Evolutionary conservation across 306 rosid species (phyloP), one percentile per base, ranked within the genome.

Genomic region (Lathyrus sativus): DNA sequence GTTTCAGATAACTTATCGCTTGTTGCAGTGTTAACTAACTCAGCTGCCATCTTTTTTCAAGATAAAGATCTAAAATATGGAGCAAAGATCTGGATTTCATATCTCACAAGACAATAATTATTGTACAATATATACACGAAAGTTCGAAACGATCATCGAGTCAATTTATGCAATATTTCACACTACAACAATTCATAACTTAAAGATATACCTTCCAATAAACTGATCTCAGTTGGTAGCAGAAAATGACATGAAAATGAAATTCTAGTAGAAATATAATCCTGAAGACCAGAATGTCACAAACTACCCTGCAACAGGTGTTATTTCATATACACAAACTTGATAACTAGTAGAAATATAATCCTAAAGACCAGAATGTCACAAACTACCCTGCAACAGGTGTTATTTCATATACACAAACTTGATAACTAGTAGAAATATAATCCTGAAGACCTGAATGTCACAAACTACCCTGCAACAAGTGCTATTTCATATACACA

Each of bases 11-110:
- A 82, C 70, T 83, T 89, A 63, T 88, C 96, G 28, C 92, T 89
- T 29, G 98, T 92, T 24, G 98, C 98, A 51, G 84, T 79, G 66
- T 85, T 85, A 41, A 92, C 96, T 68, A 89, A 89, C 75, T 89
- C 95, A 45, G 91, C 72, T n/a, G 96, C 98, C 98, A 92, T 92
- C 80, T 59, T 78, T 33, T 67, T 64, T 62, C 62, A 35, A 55
- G 63, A 71, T 72, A 65, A 31, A 24, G 26, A 73, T 76, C 77
- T 35, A 58, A 72, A n/a, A 69, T 26, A 26, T 26, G 28, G 28
- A 26, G 3, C 28, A 26, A 26, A 26, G 28, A 26, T 26, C 28
- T 26, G 3, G 3, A 26, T 26, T 26, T 26, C 28, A 26, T 26
- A 26, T 26, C 28, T 26, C 28, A 26, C 2, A 26, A 26, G 3